A percentile compares a stretch with the other conserved stretches of the same genome.
phyloP scores from a whole-genome alignment of 371 early-diverging fungal species.

The Actinomortierella wolfii region DNA sequence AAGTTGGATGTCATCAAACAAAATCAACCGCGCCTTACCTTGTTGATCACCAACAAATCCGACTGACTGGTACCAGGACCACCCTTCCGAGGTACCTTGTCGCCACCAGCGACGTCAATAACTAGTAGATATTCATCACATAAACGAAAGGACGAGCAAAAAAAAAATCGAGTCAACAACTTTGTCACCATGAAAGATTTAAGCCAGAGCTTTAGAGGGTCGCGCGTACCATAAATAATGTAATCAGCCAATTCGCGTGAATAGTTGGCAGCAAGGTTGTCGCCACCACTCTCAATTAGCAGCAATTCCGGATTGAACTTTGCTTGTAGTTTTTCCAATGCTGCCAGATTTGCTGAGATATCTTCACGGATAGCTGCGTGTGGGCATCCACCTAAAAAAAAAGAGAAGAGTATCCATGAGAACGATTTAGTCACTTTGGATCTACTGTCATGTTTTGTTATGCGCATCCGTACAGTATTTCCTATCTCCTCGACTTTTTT shows the following conservation, averaged over 20 bases:
- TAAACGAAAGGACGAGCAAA: no score
- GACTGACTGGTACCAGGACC: conserved; percentile 95
- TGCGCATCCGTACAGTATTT: no score
- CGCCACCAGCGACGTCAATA: conserved; percentile 95
- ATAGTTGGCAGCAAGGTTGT: conserved; percentile 94
- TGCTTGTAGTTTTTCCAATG: conserved; percentile 85
- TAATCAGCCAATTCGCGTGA: conserved; percentile 87
- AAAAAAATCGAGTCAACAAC: no score
- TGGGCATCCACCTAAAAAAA: conserved; percentile 80
- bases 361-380: conserved; percentile 96
- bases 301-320: conserved; percentile 82
- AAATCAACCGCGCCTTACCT: conserved; percentile 37
- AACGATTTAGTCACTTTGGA: no score
- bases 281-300: conserved; percentile 92
- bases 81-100: conserved; percentile 89
- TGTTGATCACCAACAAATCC: conserved; percentile 92
- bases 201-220: conserved; percentile 7
- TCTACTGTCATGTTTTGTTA: no score
- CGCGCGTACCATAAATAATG: conserved; percentile 76
- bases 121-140: no score
- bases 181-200: not conserved
- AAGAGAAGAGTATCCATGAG: not conserved
- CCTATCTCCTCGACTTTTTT: not conserved
- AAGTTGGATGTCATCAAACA: not conserved
- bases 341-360: conserved; percentile 92